phyloP scores from a whole-genome alignment of 2,329 filamentous ascomycete species.

The Sporothrix protearum region DNA sequence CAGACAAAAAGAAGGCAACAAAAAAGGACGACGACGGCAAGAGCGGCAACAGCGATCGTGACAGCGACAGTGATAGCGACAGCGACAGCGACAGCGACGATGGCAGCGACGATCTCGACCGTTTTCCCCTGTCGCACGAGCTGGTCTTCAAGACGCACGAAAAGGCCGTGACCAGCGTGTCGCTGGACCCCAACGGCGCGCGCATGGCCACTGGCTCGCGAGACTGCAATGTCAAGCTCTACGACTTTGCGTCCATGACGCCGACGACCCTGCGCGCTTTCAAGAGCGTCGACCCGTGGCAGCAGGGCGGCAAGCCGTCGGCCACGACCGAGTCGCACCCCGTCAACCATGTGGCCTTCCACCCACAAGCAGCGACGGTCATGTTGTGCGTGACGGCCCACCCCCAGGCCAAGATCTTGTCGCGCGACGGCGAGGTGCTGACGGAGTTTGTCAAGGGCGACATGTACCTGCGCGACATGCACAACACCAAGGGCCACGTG shows the following conservation, averaged over 20 bases:
- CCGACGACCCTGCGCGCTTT: conserved; percentile 92
- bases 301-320: conserved; percentile 54
- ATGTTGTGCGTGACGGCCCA: conserved; percentile 86
- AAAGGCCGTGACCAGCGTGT: conserved; percentile 76
- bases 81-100: conserved; percentile 47
- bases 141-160: conserved; percentile 90
- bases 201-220: conserved; percentile 86
- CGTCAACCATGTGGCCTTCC: conserved; percentile 83
- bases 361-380: conserved; percentile 71
- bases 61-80: conserved; percentile 29
- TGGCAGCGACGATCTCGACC: conserved; percentile 71
- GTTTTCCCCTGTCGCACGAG: conserved; percentile 90
- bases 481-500: conserved; percentile 95
- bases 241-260: conserved; percentile 95
- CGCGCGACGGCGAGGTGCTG: conserved; percentile 79
- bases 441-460: conserved; percentile 95
- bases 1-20: not conserved
- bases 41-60: conserved; percentile 27
- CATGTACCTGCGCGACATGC: conserved; percentile 96
- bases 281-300: conserved; percentile 83
- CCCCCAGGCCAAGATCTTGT: conserved; percentile 84
- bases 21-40: conserved; percentile 32
- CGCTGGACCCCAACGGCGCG: conserved; percentile 79
- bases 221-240: conserved; percentile 86
- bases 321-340: conserved; percentile 78